Percentiles rank a stretch among this genome's conserved stretches.
phyloP scores from a whole-genome alignment of 352 stramenopile species.

The Hyaloperonospora brassicae region DNA sequence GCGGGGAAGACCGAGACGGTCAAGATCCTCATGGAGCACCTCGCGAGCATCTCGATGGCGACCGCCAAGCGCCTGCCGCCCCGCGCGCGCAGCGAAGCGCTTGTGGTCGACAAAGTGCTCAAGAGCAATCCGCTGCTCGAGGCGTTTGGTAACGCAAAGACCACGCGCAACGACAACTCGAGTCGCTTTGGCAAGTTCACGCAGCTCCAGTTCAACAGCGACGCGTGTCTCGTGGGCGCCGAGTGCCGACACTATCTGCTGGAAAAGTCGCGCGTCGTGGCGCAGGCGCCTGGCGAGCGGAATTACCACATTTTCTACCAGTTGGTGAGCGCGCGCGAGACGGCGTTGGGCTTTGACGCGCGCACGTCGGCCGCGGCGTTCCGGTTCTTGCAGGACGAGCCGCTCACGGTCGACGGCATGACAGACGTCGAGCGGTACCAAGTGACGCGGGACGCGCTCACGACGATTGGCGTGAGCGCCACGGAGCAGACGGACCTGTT shows the following conservation, averaged over 20 bases:
- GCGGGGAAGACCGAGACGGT: slow-evolving; percentile 93
- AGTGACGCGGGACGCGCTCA: slow-evolving; percentile 68
- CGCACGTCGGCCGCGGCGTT: slow-evolving; percentile 47
- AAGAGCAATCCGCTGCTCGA: slow-evolving; percentile 88
- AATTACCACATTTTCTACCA: slow-evolving; percentile 99
- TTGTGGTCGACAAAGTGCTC: slow-evolving; percentile 83
- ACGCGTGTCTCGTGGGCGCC: slow-evolving; percentile 82
- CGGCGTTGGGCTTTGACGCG: slow-evolving; percentile 41
- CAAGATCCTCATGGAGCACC: slow-evolving; percentile 96
- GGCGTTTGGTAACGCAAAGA: slow-evolving; percentile 89
- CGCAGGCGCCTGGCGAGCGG: slow-evolving; percentile 85
- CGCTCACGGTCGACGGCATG: slow-evolving; percentile 59
- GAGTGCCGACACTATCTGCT: slow-evolving; percentile 92
- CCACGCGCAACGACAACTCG: slow-evolving; percentile 92
- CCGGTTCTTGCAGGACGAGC: slow-evolving; percentile 68
- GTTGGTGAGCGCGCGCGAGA: slow-evolving; percentile 64
- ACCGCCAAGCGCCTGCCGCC: slow-evolving; percentile 53
- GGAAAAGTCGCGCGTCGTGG: slow-evolving; percentile 94
- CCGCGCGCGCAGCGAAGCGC: slow-evolving; percentile 53
- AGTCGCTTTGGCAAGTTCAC: slow-evolving; percentile 94
- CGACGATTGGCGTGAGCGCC: slow-evolving; percentile 67
- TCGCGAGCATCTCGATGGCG: slow-evolving; percentile 78
- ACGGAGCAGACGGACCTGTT: slow-evolving; percentile 72
- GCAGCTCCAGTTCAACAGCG: slow-evolving; percentile 87
- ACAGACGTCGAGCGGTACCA: slow-evolving; percentile 70